Base-by-base conservation (phyloP, 139 green algal genomes). In the Auxenochlorella pyrenoidosa region DNA sequence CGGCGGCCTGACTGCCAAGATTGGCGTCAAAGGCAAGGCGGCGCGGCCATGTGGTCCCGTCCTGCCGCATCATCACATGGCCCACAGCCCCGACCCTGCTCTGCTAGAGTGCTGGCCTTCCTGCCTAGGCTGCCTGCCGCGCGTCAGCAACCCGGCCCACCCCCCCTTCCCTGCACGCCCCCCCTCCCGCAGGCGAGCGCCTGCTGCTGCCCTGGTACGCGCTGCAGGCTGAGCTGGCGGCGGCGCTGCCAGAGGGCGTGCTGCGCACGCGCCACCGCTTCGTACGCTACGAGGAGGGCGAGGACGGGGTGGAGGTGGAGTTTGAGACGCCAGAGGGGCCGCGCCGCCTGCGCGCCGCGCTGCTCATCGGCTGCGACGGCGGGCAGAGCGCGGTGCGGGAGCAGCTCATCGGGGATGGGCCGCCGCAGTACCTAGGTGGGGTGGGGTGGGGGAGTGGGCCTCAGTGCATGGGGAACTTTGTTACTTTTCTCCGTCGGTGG, bases 211-310 rank as follows among this genome's bases (percentile, higher is more conserved):
- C 80, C 30, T 85, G 80, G 80, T 66, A 85, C 19, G 63, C 66
- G 19, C 32, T 76, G 60, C 80, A 85, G 63, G 26, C 60, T 5
- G 80, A 85, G 63, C 60, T 85, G 80, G 80, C 80, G 16, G 40
- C 41, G 4, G 63, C 80, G 28, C 80, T 85, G 38, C 80, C 80
- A 3, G 22, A 30, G 15, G 38, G 41, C 16, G 63, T 76, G 60
- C 40, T 85, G 80, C 80, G 36, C 80, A 85, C 80, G 40, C 4
- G 63, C 60, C 40, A 76, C 80, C 63, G 63, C 63, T 85, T 85
- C 40, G 5, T 85, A 40, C 66, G 72, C 32, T 88, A 85, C 44
- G 21, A 26, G 36, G 72, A 88, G 47, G 75, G 32, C 28, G n/a
- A 3, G 24, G 72, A 63, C 30, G 84, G 77, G 2, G 79, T 88